These are phyloP conservation scores for Flaveria brownii DNA, from an alignment of 129 eudicot genomes.

Conservation along the genomic window DNA sequence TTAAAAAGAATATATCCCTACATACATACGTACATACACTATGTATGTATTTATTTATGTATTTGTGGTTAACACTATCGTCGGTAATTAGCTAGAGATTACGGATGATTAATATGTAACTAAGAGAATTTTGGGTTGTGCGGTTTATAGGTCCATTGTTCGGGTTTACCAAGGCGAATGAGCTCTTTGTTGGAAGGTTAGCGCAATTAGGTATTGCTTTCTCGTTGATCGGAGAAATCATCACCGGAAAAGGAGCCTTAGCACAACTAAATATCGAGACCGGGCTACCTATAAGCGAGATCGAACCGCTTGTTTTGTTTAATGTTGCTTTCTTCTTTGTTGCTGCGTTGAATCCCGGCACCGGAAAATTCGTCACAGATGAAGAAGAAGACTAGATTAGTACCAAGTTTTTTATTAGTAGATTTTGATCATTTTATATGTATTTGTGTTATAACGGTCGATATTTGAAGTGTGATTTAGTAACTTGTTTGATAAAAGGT, in stretches of 20 bases:
- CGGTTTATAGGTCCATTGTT: constrained; percentile 68
- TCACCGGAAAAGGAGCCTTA: constrained; percentile 95
- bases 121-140: too few relatives aligned
- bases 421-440: constrained; percentile 36
- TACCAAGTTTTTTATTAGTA: constrained; percentile 23
- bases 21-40: too few relatives aligned
- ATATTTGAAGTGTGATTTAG: constrained; percentile 27
- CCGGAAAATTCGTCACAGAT: constrained; percentile 89
- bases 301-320: constrained; percentile 90
- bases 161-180: constrained; percentile 96
- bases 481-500: constrained; percentile 4
- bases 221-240: constrained; percentile 91
- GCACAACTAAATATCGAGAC: constrained; percentile 95
- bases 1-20: too few relatives aligned
- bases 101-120: too few relatives aligned
- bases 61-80: too few relatives aligned
- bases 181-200: constrained; percentile 93
- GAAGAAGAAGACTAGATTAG: constrained; percentile 62
- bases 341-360: constrained; percentile 97
- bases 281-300: constrained; percentile 80
- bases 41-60: too few relatives aligned
- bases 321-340: constrained; percentile 89
- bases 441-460: constrained; percentile 28
- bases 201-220: constrained; percentile 97
- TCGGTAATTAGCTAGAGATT: too few relatives aligned